Evolutionary conservation across 768 basidiomycete species (phyloP), one percentile per base, ranked within the genome.

Genomic region (Rhodotorula toruloides): DNA sequence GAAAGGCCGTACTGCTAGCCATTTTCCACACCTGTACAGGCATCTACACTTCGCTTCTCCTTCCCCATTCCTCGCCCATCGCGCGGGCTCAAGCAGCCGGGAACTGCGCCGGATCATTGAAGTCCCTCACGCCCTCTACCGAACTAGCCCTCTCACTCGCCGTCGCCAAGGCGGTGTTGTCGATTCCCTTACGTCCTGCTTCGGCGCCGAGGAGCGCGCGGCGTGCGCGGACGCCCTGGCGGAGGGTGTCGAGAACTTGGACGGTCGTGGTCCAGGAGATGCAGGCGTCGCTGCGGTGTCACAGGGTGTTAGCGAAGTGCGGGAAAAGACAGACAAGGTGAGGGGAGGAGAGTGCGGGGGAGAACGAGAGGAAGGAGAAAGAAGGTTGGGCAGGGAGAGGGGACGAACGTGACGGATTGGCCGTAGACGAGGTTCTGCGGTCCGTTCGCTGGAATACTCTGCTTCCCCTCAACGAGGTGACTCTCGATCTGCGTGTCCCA

Each of bases 261-360:
- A 92, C 81, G 6, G 94, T 94, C 72, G 84, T 83, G 73, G 90
- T 86, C 91, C 92, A 97, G 48, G 87, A 87, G 54, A 98, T 82
- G 78, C 90, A 94, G 14, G 87, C 88, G 39, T 67, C 61, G 21
- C 36, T 46, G 58, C 39, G 54, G 19, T 14, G 11, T 4, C 14
- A 27, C 13, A 8, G 16, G 14, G n/a, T n/a, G n/a, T n/a, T n/a
- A n/a, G n/a, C n/a, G 34, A 55, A 75, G 76, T 29, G 75, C 75
- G 68, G 76, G 74, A 7, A 54, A 58, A 29, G 27, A 61, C 44
- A 16, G 21, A 25, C 21, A 42, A 29, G 14, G 25, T 44, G n/a
- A 58, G 19, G 31, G 11, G 14, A 19, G 25, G 17, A 8, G 16
- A 19, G n/a, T n/a, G n/a, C n/a, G n/a, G n/a, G n/a, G n/a, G 34